Evolutionary conservation across 2,329 filamentous ascomycete species (phyloP), one percentile per base, ranked within the genome.

Genomic region (Trichoderma atroviride): DNA sequence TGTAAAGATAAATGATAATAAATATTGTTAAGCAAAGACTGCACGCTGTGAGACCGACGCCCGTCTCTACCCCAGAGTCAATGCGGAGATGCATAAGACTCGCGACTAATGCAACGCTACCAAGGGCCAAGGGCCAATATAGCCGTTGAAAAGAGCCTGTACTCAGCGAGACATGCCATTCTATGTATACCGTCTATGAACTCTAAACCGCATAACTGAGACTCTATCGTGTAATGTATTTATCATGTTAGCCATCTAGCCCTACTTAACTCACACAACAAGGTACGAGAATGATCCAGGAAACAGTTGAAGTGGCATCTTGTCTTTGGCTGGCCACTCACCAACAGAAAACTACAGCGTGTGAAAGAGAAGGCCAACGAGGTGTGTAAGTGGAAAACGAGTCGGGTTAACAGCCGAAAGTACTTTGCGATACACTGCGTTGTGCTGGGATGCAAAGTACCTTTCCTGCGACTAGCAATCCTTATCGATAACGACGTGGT

Each of bases 401-500:
- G 7, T 13, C n/a, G 11, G 47, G n/a, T 50, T 50, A 50, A 10
- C 10, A 13, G 22, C 4, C 13, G 1, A 6, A 19, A 9, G 13
- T 37, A 14, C 10, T 22, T 33, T 9, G 22, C 6, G 2, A 19
- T 9, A 7, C 40, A 43, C 40, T 43, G 16, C 4, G 19, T n/a
- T n/a, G 40, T 43, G 16, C 40, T 53, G 11, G 3, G 2, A 33
- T 11, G 16, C 11, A 19, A 22, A 24, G 58, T 60, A 60, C 24
- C 33, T 24, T 29, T 16, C 14, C 27, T 31, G n/a, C n/a, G 47
- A 53, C n/a, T 47, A 33, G n/a, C 19, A n/a, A 3, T 10, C 24
- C 52, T 65, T 64, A 64, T 69, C 68, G 68, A 69, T 69, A 66
- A 69, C 61, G 10, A 33, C 7, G 24, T 40, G 55, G 63, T 56